Conservation (phyloP, 441 rosid genomes). For the Syzygium syzygioides region DNA sequence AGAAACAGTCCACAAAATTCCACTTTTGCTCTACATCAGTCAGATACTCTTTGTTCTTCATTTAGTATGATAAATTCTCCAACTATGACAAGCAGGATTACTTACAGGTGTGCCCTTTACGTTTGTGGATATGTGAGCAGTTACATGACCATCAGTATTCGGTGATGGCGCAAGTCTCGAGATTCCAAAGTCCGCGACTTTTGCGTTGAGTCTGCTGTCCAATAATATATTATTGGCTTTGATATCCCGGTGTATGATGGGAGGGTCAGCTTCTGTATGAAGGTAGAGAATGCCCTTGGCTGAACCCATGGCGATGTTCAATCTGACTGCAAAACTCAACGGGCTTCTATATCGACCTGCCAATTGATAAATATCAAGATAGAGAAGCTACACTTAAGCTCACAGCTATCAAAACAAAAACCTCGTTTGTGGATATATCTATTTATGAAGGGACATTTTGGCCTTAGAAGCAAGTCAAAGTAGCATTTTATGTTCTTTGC, state of each 20-base stretch:
- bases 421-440: background rate
- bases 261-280: conserved; percentile 17
- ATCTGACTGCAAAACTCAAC: conserved; percentile 1
- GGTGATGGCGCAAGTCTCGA: conserved; percentile 3
- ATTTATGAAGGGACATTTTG: background rate
- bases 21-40: background rate
- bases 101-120: conserved; percentile 16
- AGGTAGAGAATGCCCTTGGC: conserved; percentile 14
- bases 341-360: background rate
- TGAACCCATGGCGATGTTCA: conserved; percentile 9
- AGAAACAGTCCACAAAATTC: background rate
- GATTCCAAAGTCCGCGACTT: conserved; percentile 18
- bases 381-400: background rate
- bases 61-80: background rate
- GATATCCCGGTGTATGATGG: conserved; percentile 16
- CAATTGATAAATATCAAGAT: background rate
- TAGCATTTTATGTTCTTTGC: background rate
- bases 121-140: background rate
- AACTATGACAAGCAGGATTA: background rate
- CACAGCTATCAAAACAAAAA: background rate
- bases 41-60: background rate
- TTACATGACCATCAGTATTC: background rate
- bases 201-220: conserved; percentile 6
- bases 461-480: background rate
- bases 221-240: conserved; percentile 13